A percentile compares a stretch with the other conserved stretches of the same genome.
phyloP scores from a whole-genome alignment of 768 basidiomycete genomes.

The Phaffia tasmanica region DNA sequence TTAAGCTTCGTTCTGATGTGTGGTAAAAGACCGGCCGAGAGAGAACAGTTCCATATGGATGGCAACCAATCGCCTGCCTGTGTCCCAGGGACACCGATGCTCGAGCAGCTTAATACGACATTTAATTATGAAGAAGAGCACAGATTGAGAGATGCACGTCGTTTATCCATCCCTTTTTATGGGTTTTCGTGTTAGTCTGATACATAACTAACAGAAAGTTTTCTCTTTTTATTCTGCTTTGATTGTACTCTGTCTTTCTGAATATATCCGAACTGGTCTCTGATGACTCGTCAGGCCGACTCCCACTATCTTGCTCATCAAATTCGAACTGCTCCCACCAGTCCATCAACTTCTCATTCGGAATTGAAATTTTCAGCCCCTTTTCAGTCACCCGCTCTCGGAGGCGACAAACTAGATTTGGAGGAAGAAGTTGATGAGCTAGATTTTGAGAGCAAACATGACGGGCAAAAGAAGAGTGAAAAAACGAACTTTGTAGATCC shows the following conservation, averaged over 20 bases:
- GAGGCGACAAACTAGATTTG: constrained; percentile 24
- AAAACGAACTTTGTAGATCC: constrained; percentile 1
- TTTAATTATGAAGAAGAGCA: constrained; percentile 39
- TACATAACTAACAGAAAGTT: constrained; percentile 14
- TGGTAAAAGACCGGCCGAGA: no score
- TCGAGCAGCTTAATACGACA: constrained; percentile 30
- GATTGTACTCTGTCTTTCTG: background rate
- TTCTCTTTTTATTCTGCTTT: constrained; percentile 17
- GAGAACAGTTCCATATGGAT: no score
- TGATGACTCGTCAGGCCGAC: constrained; percentile 9
- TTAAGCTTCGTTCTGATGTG: no score
- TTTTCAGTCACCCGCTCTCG: background rate
- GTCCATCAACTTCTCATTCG: background rate
- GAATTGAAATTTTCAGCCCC: background rate
- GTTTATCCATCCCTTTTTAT: constrained; percentile 10
- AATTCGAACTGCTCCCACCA: constrained; percentile 21
- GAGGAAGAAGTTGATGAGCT: constrained; percentile 23
- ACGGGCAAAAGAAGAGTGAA: background rate
- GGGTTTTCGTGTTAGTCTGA: constrained; percentile 12
- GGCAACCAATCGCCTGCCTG: background rate
- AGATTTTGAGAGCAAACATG: background rate
- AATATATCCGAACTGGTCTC: no score
- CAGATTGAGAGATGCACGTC: constrained; percentile 31
- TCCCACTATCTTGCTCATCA: constrained; percentile 24
- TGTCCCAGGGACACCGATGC: constrained; percentile 22